phyloP scores from a whole-genome alignment of 257 asterid genomes.

The Primulina eburnea region DNA sequence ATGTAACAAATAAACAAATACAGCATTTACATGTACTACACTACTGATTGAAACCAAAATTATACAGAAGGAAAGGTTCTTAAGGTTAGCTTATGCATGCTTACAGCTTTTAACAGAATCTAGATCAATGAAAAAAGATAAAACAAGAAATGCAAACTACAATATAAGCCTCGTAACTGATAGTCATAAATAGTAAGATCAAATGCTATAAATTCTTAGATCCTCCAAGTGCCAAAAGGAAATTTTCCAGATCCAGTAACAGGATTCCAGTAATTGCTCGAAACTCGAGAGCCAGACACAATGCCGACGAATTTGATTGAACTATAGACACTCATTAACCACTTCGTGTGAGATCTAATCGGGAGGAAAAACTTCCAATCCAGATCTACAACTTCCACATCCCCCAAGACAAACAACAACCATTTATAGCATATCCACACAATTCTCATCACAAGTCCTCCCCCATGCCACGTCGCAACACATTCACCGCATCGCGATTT shows the following conservation, averaged over 20 bases:
- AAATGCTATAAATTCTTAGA: too few relatives aligned
- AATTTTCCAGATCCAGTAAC: conserved; percentile 32
- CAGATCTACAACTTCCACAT: conserved; percentile 35
- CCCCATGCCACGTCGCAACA: conserved; percentile 21
- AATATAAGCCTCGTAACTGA: not conserved
- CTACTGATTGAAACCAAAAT: not conserved
- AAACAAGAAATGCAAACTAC: not conserved
- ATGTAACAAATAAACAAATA: too few relatives aligned
- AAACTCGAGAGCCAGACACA: conserved; percentile 29
- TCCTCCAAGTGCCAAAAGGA: conserved; percentile 23
- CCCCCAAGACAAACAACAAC: conserved; percentile 12
- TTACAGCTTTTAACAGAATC: too few relatives aligned
- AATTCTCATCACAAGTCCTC: not conserved
- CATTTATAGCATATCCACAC: conserved; percentile 15
- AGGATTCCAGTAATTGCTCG: conserved; percentile 25
- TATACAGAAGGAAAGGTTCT: not conserved
- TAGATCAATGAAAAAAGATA: not conserved
- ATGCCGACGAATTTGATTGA: conserved; percentile 37
- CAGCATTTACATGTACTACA: not conserved
- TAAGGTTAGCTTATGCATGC: not conserved
- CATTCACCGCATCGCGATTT: not conserved
- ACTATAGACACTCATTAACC: conserved; percentile 21
- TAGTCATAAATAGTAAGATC: conserved; percentile 14
- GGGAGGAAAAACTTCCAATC: conserved; percentile 13
- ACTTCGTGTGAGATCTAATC: conserved; percentile 38